These are phyloP conservation scores for Juncus effusus DNA, from an alignment of 176 grass and related monocot genomes.

Conservation along the genomic window DNA sequence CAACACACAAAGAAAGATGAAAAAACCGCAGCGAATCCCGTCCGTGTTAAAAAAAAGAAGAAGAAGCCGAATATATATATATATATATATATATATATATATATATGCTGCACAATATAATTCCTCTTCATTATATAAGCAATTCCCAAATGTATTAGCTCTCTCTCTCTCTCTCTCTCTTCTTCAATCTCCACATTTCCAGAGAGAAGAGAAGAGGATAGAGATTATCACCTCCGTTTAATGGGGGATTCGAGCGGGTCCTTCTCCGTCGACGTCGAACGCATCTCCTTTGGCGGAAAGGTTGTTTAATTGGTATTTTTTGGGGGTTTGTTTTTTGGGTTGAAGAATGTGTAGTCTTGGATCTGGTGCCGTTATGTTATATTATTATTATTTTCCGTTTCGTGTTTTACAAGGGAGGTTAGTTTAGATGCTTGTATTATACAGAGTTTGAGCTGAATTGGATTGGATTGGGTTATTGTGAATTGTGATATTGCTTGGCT, in stretches of 20 bases:
- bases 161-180: constrained; percentile 19
- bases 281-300: constrained; percentile 89
- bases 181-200: neutral
- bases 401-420: neutral
- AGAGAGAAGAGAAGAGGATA: neutral
- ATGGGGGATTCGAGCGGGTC: constrained; percentile 95
- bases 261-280: constrained; percentile 75
- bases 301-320: constrained; percentile 30
- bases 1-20: neutral
- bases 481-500: no score
- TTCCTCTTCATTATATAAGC: neutral
- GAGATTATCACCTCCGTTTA: neutral
- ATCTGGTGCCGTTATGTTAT: neutral
- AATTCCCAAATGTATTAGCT: constrained; percentile 1
- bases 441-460: no score
- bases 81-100: neutral
- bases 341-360: neutral
- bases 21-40: neutral
- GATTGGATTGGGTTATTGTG: no score
- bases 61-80: no score
- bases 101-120: neutral
- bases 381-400: neutral
- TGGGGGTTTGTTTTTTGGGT: neutral
- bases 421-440: no score
- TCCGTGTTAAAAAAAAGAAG: constrained; percentile 9